Evolutionary conservation across 768 basidiomycete genomes (phyloP).

Genomic region (Heimioporus sp.): DNA sequence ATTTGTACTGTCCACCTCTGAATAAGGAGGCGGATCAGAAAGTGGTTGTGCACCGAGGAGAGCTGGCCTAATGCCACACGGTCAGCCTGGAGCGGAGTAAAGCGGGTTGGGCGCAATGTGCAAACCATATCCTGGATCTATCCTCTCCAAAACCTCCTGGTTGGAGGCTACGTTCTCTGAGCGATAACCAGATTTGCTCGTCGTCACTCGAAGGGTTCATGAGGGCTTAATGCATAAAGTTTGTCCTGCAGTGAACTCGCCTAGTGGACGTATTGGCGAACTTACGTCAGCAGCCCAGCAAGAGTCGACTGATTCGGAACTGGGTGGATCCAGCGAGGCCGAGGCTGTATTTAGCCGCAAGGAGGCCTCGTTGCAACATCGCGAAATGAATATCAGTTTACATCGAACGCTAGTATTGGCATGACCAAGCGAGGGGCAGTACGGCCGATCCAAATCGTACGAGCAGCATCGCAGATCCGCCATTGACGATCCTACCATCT

Average conservation of each 20-base stretch:
- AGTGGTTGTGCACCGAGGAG: constrained; percentile 39
- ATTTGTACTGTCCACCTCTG: constrained; percentile 18
- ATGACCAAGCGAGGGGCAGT: too few relatives aligned
- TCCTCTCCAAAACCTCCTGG: constrained; percentile 65
- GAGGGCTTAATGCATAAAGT: constrained; percentile 12
- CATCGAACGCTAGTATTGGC: too few relatives aligned
- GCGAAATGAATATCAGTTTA: neutral
- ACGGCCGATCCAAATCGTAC: too few relatives aligned
- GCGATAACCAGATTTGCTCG: constrained; percentile 43
- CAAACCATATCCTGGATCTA: constrained; percentile 57
- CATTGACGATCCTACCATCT: neutral
- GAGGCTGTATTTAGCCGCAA: too few relatives aligned
- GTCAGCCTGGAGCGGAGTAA: constrained; percentile 19
- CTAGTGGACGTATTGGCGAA: neutral
- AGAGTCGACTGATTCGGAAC: neutral
- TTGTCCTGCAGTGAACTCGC: neutral
- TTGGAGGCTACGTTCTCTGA: constrained; percentile 46
- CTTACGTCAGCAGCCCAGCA: constrained; percentile 21
- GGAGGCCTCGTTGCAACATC: neutral
- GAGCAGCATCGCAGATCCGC: neutral
- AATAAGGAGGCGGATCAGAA: constrained; percentile 32
- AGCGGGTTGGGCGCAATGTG: constrained; percentile 5
- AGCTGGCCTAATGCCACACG: constrained; percentile 18
- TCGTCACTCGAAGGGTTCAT: constrained; percentile 23
- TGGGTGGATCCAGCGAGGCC: neutral